Conservation (phyloP, 2,329 filamentous ascomycete genomes). For the Ascochyta lentis region DNA sequence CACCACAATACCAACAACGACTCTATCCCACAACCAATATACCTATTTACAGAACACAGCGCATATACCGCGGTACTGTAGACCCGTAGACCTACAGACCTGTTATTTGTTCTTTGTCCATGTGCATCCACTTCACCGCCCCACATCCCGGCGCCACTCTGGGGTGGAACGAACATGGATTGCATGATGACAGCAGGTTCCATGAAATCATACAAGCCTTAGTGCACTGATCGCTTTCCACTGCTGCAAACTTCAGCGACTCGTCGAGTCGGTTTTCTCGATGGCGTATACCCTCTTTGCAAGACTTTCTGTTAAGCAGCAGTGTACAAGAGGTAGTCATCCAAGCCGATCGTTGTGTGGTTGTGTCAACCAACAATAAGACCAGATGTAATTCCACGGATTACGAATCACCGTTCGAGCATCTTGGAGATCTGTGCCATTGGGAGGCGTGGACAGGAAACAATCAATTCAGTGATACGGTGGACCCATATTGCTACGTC, state of each 20-base stretch:
- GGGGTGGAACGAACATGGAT: neutral
- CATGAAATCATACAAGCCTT: neutral
- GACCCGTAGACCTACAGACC: no score
- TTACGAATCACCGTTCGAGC: neutral
- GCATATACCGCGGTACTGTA: no score
- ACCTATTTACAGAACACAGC: no score
- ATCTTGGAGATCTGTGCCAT: neutral
- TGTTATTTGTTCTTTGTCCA: no score
- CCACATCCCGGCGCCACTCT: conserved; percentile 21
- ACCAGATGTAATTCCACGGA: neutral
- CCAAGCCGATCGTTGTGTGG: neutral
- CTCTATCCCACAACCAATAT: no score
- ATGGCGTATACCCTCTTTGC: neutral
- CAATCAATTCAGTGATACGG: neutral
- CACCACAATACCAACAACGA: no score
- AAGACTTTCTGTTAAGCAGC: neutral
- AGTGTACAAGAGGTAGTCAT: neutral
- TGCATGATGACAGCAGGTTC: neutral
- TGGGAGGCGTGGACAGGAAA: neutral
- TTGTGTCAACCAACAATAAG: neutral
- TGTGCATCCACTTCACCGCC: conserved; percentile 25
- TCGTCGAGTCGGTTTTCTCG: neutral
- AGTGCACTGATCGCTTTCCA: neutral
- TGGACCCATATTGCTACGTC: neutral
- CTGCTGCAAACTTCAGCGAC: neutral